These are phyloP conservation scores for Hypoxylon fuscum DNA, from an alignment of 495 filamentous ascomycete species.

Conservation along the genomic window DNA sequence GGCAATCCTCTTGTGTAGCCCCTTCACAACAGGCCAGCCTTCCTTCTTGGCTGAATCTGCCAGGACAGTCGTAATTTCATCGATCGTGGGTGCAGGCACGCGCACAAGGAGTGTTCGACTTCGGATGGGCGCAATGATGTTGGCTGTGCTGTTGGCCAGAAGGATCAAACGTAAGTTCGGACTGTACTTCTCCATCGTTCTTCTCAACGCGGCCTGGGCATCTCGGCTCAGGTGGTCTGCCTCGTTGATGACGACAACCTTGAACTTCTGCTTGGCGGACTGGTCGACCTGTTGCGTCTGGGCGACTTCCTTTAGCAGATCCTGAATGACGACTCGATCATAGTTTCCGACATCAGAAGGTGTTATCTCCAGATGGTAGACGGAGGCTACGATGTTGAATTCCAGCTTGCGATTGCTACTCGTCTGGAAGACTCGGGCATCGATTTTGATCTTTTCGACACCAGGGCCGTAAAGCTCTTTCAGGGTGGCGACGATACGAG, in stretches of 20 bases:
- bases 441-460: conserved; percentile 97
- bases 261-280: conserved; percentile 88
- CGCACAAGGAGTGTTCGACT: conserved; percentile 88
- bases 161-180: conserved; percentile 92
- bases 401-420: conserved; percentile 95
- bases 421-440: conserved; percentile 94
- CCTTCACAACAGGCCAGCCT: conserved; percentile 73
- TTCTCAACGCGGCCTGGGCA: conserved; percentile 91
- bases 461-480: conserved; percentile 92
- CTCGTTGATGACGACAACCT: conserved; percentile 99
- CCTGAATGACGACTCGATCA: conserved; percentile 93
- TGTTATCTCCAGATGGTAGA: conserved; percentile 98
- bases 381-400: conserved; percentile 95
- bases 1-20: conserved; percentile 83
- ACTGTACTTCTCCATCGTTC: conserved; percentile 99
- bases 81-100: conserved; percentile 87
- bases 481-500: conserved; percentile 90
- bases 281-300: conserved; percentile 98
- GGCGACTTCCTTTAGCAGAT: conserved; percentile 95
- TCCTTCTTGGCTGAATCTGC: conserved; percentile 78
- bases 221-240: conserved; percentile 95
- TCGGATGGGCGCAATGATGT: conserved; percentile 96
- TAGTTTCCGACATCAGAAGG: conserved; percentile 97
- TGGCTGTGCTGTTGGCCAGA: conserved; percentile 91
- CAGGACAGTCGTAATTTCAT: conserved; percentile 82